Evolutionary conservation across 2,329 filamentous ascomycete species (phyloP).

Genomic region (Alternaria postmessia): DNA sequence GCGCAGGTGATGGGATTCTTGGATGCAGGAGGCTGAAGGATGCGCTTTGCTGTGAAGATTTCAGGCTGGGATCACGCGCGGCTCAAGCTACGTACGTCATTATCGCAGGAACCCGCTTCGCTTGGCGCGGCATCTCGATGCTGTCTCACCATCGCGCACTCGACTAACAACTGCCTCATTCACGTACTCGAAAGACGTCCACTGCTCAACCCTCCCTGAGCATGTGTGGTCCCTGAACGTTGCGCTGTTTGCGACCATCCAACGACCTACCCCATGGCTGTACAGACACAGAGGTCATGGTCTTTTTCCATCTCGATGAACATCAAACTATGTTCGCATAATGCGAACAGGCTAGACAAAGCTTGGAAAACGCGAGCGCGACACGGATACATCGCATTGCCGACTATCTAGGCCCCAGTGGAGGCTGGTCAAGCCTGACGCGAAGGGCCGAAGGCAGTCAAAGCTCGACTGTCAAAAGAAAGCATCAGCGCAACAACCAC

Average conservation of each 20-base stretch:
- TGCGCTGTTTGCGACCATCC: background rate
- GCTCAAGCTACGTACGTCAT: slow-evolving; percentile 13
- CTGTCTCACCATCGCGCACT: background rate
- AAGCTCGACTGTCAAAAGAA: background rate
- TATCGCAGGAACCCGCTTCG: slow-evolving; percentile 10
- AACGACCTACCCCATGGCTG: background rate
- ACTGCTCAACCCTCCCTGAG: background rate
- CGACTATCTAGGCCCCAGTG: background rate
- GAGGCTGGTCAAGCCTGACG: background rate
- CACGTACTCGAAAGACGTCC: background rate
- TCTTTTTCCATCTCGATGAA: background rate
- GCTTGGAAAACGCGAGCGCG: slow-evolving; percentile 1
- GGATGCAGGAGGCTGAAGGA: slow-evolving; percentile 5
- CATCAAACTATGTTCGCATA: slow-evolving; percentile 1
- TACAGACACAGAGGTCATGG: background rate
- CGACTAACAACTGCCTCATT: background rate
- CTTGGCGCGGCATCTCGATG: slow-evolving; percentile 13
- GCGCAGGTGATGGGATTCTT: background rate
- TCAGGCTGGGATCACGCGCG: slow-evolving; percentile 14
- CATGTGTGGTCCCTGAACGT: background rate
- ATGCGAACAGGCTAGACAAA: background rate
- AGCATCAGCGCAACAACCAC: background rate
- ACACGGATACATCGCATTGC: background rate
- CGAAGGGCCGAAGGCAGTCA: background rate
- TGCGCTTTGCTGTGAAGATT: slow-evolving; percentile 7